Conservation (phyloP, 2,329 filamentous ascomycete species). For the Ceratocystis lukuohia region DNA sequence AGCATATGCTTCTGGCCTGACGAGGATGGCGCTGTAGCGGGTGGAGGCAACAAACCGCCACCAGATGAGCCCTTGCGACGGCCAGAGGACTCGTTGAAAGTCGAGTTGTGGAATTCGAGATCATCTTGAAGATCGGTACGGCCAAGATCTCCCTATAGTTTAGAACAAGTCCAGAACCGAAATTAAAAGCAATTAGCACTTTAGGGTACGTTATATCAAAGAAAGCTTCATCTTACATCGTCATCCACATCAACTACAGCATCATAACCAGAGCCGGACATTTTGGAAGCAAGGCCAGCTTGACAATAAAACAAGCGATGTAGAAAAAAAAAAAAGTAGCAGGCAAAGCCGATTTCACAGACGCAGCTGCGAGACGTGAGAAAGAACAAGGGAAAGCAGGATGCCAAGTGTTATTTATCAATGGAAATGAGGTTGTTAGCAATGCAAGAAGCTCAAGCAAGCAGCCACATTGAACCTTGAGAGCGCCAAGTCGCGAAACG, state of each 20-base stretch:
- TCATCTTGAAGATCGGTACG: constrained; percentile 97
- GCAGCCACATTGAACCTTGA: background rate
- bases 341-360: background rate
- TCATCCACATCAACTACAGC: constrained; percentile 96
- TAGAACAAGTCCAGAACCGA: background rate
- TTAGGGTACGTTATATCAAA: constrained; percentile 12
- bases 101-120: constrained; percentile 94
- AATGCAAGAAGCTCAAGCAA: background rate
- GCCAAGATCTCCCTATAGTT: constrained; percentile 79
- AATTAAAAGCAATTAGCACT: constrained; percentile 20
- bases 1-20: constrained; percentile 65
- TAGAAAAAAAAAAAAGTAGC: background rate
- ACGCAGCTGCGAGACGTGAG: background rate
- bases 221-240: constrained; percentile 47
- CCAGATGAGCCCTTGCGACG: constrained; percentile 36
- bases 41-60: constrained; percentile 36
- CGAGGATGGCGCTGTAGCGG: constrained; percentile 38
- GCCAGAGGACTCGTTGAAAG: constrained; percentile 51
- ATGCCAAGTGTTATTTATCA: background rate
- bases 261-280: constrained; percentile 85
- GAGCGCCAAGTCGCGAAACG: constrained; percentile 14
- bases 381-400: background rate
- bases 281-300: constrained; percentile 28
- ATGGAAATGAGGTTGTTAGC: background rate
- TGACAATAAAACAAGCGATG: background rate